Percentiles rank a stretch among this genome's conserved stretches.
Conservation (phyloP, 495 filamentous ascomycete species). For the Oleoguttula mirabilis region DNA sequence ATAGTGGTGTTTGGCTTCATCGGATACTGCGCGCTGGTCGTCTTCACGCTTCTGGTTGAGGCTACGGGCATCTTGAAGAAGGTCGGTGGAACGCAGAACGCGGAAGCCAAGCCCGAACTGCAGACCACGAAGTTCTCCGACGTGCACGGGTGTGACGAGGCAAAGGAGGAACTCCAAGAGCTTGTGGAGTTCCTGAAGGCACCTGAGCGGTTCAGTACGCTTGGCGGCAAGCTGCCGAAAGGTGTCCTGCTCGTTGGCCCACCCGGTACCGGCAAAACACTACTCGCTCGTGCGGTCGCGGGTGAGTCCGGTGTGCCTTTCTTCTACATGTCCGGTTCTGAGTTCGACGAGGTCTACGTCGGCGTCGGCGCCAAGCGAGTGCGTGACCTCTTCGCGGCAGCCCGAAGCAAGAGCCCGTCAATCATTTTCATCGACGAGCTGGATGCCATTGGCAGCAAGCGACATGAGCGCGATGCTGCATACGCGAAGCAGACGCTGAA, state of each 20-base stretch:
- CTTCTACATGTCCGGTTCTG: constrained; percentile 98
- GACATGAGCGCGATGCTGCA: constrained; percentile 86
- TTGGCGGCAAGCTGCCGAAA: constrained; percentile 93
- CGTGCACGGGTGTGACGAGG: constrained; percentile 95
- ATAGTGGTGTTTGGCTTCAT: constrained; percentile 62
- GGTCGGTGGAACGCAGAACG: constrained; percentile 52
- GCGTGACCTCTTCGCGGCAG: constrained; percentile 81
- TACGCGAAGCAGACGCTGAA: constrained; percentile 96
- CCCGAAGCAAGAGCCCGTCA: constrained; percentile 78
- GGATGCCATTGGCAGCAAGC: constrained; percentile 88
- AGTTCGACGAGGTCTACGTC: constrained; percentile 97
- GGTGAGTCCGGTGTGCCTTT: constrained; percentile 96
- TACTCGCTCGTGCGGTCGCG: constrained; percentile 88
- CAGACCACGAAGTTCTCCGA: constrained; percentile 87
- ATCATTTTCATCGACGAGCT: constrained; percentile 99
- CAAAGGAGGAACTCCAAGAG: constrained; percentile 95
- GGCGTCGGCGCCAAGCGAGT: constrained; percentile 97
- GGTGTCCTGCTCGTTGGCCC: constrained; percentile 91
- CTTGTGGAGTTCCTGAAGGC: constrained; percentile 91
- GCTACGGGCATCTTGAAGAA: constrained; percentile 64
- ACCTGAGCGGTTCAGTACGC: constrained; percentile 76
- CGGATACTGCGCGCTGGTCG: constrained; percentile 58
- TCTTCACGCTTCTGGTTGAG: constrained; percentile 72
- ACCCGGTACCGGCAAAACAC: constrained; percentile 96
- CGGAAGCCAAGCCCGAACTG: constrained; percentile 78